These are phyloP conservation scores for Chalciporus piperatus DNA, from an alignment of 768 basidiomycete species.

Conservation along the genomic window DNA sequence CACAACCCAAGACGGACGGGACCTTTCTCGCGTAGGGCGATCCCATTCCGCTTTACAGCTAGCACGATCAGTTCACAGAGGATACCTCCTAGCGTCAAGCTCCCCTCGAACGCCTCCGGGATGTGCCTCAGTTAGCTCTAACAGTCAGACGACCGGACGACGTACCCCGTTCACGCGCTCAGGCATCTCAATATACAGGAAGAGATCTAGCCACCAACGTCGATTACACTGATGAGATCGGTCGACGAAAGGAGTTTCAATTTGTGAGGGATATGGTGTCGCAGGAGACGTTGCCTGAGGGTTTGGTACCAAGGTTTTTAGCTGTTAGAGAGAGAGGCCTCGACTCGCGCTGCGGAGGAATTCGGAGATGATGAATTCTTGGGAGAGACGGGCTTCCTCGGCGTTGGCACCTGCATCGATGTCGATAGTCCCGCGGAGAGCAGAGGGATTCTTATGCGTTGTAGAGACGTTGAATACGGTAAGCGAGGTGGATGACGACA, in stretches of 20 bases:
- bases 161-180: slow-evolving; percentile 83
- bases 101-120: slow-evolving; percentile 55
- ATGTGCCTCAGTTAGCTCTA: background rate
- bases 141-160: slow-evolving; percentile 3
- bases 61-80: slow-evolving; percentile 86
- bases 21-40: slow-evolving; percentile 60
- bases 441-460: slow-evolving; percentile 52
- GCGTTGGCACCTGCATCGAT: slow-evolving; percentile 41
- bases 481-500: slow-evolving; percentile 81
- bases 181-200: slow-evolving; percentile 77
- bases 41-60: slow-evolving; percentile 84
- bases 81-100: slow-evolving; percentile 65
- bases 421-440: slow-evolving; percentile 29
- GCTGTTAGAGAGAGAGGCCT: too few relatives aligned
- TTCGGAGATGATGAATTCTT: slow-evolving; percentile 74
- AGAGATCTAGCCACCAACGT: slow-evolving; percentile 54
- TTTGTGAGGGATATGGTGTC: slow-evolving; percentile 85
- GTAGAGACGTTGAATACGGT: slow-evolving; percentile 66
- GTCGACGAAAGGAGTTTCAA: slow-evolving; percentile 81
- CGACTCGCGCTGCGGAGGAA: too few relatives aligned
- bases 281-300: slow-evolving; percentile 64
- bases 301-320: slow-evolving; percentile 60
- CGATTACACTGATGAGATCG: slow-evolving; percentile 92
- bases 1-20: slow-evolving; percentile 69
- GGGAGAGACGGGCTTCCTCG: slow-evolving; percentile 43